Conservation (phyloP, 1,284 basidiomycete genomes). For the Coniferiporia weirii region DNA sequence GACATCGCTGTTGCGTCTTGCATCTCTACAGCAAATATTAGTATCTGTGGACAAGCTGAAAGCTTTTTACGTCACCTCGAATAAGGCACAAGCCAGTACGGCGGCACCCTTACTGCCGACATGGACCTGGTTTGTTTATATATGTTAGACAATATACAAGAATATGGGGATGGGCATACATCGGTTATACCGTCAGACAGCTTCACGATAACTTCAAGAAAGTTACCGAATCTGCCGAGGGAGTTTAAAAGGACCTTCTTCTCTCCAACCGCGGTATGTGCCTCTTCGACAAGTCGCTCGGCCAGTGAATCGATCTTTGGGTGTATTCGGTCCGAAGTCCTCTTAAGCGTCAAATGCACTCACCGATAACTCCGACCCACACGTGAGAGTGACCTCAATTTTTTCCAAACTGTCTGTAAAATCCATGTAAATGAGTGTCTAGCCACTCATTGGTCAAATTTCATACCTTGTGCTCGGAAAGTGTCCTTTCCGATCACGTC, state of each 20-base stretch:
- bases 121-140: background rate
- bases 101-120: background rate
- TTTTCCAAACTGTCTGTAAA: too few species aligned
- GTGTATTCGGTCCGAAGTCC: too few species aligned
- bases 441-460: too few species aligned
- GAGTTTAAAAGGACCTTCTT: background rate
- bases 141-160: background rate
- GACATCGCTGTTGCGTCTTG: background rate
- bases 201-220: background rate
- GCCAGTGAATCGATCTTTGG: background rate
- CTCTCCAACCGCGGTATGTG: background rate
- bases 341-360: too few species aligned
- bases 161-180: background rate
- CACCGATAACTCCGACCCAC: too few species aligned
- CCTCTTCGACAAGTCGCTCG: background rate
- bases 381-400: too few species aligned
- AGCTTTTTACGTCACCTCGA: background rate
- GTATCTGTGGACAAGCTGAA: background rate
- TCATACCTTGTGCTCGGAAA: too few species aligned
- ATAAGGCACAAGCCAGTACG: background rate
- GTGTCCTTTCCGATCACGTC: too few species aligned
- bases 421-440: too few species aligned
- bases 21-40: background rate
- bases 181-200: background rate
- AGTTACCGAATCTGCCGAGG: background rate